Evolutionary conservation across 345 rosid species (phyloP).

Genomic region (Abelmoschus esculentus): DNA sequence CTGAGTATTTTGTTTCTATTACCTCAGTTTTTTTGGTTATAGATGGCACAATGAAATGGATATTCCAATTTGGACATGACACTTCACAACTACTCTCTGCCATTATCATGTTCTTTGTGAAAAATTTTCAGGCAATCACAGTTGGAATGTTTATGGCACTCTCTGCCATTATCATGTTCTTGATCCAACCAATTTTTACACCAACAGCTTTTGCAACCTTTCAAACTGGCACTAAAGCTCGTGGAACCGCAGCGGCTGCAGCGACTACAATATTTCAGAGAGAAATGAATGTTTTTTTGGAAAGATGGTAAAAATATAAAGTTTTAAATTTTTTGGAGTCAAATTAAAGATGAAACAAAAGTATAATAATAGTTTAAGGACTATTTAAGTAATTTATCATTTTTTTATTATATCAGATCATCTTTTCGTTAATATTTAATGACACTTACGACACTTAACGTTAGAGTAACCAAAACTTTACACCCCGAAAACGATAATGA

Average conservation of each 20-base stretch:
- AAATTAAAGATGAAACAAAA: too few relatives aligned
- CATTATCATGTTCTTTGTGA: neutral
- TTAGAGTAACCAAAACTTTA: too few relatives aligned
- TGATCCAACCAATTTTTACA: constrained; percentile 61
- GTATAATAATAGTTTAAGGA: too few relatives aligned
- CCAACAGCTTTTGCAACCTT: constrained; percentile 77
- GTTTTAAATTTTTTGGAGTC: too few relatives aligned
- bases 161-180: constrained; percentile 44
- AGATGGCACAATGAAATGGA: neutral
- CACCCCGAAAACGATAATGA: too few relatives aligned
- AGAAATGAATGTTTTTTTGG: too few relatives aligned
- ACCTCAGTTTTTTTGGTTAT: neutral
- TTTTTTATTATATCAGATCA: too few relatives aligned
- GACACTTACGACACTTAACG: too few relatives aligned
- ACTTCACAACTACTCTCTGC: neutral
- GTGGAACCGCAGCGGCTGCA: constrained; percentile 14
- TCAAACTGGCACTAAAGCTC: constrained; percentile 50
- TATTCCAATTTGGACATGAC: neutral
- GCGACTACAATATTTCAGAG: too few relatives aligned
- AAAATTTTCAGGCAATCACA: constrained; percentile 34
- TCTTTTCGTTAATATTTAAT: too few relatives aligned
- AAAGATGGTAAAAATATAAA: too few relatives aligned
- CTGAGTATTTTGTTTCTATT: neutral
- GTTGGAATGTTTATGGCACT: constrained; percentile 42
- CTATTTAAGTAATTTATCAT: too few relatives aligned